Base-by-base conservation (phyloP, 305 asterid species). In the Lippia alba region DNA sequence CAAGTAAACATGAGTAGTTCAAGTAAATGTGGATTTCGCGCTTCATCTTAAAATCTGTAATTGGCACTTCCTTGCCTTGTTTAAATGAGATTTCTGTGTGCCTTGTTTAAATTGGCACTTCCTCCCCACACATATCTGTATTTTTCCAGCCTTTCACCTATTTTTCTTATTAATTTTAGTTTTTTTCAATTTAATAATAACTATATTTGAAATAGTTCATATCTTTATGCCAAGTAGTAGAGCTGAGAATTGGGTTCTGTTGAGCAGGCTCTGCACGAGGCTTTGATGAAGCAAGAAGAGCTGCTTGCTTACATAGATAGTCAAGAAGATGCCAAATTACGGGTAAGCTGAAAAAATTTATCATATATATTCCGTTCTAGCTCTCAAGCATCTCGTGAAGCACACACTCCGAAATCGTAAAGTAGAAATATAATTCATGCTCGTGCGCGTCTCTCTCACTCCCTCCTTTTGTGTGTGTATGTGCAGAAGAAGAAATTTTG, bases 221-320 rank as follows among this genome's bases (percentile, higher is more conserved):
- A 58, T 61, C 30, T 65, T 75, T 70, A 24, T 50, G 65, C 1
- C 2, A 57, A 34, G 32, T 6, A n/a, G 40, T 56, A 11, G 15
- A 63, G 56, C 16, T 44, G 44, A 73, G 63, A 67, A 66, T 73
- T 56, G 69, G 61, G 1, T 51, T 17, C 45, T 17, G 17, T 16
- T 50, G 70, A 55, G 68, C 83, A 95, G 99, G 98, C 98, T 78
- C 83, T 95, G 78, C 87, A 95, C 24, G 99, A 89, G 81, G 96
- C 98, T 69, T 80, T 91, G 84, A 95, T 95, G 96, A 95, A 83
- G 88, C 99, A 92, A 81, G 99, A 92, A 78, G 98, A 95, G 71
- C 86, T 95, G 69, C 98, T 92, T 66, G 98, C 98, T 60, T 92
- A 95, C 74, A 90, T 95, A 33, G 99, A 92, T 66, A 55, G 87